phyloP scores from a whole-genome alignment of 108 stramenopile genomes.

The Pseudonitzschia multistriata region DNA sequence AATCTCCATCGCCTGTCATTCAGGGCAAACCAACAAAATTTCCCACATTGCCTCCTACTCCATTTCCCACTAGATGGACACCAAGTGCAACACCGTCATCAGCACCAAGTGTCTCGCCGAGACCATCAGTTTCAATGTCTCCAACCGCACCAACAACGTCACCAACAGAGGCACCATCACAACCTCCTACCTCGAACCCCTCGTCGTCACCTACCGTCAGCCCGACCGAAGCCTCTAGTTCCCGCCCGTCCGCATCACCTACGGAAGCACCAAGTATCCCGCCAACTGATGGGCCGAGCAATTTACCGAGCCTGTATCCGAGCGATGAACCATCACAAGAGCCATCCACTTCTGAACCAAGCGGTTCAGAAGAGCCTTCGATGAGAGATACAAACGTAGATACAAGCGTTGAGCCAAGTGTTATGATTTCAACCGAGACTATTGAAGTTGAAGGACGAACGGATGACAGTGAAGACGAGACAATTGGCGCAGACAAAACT shows the following conservation, averaged over 20 bases:
- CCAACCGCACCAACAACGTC: not conserved
- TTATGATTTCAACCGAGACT: no score
- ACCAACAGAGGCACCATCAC: not conserved
- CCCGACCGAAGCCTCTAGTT: not conserved
- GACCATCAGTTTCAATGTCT: not conserved
- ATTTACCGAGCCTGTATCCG: not conserved
- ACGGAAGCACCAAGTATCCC: not conserved
- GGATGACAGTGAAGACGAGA: no score
- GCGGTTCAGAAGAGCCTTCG: no score
- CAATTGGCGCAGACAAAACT: no score
- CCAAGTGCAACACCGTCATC: not conserved
- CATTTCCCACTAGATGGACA: not conserved
- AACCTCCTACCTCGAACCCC: not conserved
- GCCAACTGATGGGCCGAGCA: not conserved
- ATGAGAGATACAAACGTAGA: no score
- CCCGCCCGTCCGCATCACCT: not conserved
- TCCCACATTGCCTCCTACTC: conserved; percentile 3
- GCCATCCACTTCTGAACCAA: not conserved
- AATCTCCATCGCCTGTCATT: not conserved
- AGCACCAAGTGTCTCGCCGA: not conserved
- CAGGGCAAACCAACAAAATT: not conserved
- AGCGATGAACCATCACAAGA: not conserved
- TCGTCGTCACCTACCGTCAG: not conserved
- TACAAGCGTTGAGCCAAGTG: no score
- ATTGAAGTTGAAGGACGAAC: no score